Percentiles rank a stretch among this genome's conserved stretches.
phyloP scores from a whole-genome alignment of 2,329 filamentous ascomycete genomes.

The Penicillium sclerotiorum region DNA sequence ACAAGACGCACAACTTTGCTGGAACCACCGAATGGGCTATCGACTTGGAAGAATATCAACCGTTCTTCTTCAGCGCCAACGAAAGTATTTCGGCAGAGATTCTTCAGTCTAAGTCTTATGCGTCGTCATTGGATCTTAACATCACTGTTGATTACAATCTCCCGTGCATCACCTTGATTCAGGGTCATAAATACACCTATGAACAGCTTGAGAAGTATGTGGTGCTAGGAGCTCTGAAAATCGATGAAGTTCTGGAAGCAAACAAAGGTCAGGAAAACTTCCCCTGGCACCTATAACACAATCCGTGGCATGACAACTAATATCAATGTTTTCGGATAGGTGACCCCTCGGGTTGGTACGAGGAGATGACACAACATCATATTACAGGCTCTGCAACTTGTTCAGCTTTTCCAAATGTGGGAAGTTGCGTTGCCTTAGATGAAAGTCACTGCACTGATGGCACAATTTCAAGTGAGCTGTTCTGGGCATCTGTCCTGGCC shows the following conservation, averaged over 20 bases:
- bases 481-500: not conserved
- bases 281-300: too few species aligned
- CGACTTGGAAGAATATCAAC: conserved; percentile 25
- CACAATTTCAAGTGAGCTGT: not conserved
- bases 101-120: too few species aligned
- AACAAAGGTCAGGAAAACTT: not conserved
- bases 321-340: not conserved
- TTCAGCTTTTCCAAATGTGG: not conserved
- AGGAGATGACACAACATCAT: not conserved
- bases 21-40: conserved; percentile 38
- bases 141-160: not conserved
- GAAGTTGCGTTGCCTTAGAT: not conserved
- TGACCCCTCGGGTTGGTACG: not conserved
- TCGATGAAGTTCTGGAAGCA: not conserved
- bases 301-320: too few species aligned
- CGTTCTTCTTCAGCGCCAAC: too few species aligned
- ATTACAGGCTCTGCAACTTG: not conserved
- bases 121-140: not conserved
- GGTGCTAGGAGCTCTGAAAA: not conserved
- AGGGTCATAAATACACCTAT: not conserved
- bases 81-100: too few species aligned
- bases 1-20: not conserved
- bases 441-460: not conserved
- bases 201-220: not conserved
- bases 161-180: not conserved